Evolutionary conservation across 768 basidiomycete genomes (phyloP).

Genomic region (Naganishia onofrii): DNA sequence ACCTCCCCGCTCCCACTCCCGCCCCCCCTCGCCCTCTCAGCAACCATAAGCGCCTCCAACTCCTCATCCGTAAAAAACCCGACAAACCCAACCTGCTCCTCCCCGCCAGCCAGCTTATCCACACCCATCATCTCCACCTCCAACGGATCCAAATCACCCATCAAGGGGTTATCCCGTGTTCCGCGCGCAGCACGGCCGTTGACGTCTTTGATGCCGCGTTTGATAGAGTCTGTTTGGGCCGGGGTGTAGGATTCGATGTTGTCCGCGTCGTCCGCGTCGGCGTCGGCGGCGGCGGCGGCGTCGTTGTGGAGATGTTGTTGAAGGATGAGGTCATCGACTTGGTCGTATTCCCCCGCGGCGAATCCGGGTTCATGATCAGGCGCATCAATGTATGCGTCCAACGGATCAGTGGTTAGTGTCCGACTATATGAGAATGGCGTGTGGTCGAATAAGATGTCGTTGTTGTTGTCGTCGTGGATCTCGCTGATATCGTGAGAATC

Average conservation of each 20-base stretch:
- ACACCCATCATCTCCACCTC: neutral
- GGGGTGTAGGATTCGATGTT: neutral
- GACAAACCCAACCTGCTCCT: neutral
- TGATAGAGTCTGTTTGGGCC: neutral
- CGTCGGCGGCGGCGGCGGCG: too few species aligned
- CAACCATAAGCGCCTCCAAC: neutral
- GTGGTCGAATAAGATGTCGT: neutral
- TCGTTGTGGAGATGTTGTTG: too few species aligned
- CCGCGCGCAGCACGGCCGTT: neutral
- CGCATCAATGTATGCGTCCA: neutral
- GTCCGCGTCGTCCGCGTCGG: too few species aligned
- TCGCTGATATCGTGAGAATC: neutral
- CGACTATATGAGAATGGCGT: neutral
- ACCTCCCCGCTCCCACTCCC: neutral
- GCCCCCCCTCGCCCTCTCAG: neutral
- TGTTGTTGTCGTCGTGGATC: too few species aligned
- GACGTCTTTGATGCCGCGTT: neutral
- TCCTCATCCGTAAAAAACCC: neutral
- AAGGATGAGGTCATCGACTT: too few species aligned
- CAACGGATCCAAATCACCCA: constrained; percentile 1
- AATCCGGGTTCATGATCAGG: neutral
- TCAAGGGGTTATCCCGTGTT: neutral
- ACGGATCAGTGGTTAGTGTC: neutral
- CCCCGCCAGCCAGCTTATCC: neutral
- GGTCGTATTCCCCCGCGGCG: neutral